Percentiles rank a stretch among this genome's conserved stretches.
Conservation (phyloP, 345 rosid genomes). For the Kernera saxatilis region DNA sequence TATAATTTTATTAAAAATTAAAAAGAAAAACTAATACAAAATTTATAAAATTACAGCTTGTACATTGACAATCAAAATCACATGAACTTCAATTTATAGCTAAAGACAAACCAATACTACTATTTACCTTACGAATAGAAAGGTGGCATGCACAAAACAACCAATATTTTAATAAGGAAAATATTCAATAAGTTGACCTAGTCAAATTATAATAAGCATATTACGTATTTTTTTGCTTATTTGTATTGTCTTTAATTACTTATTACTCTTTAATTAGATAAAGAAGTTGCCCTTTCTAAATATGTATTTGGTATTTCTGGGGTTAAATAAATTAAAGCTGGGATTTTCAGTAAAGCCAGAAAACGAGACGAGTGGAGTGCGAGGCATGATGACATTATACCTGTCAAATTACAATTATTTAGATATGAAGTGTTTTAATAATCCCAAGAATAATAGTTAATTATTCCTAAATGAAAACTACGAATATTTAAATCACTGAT, state of each 20-base stretch:
- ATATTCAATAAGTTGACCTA: conserved; percentile 11
- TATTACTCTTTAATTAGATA: conserved; percentile 1
- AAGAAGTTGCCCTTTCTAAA: conserved; percentile 9
- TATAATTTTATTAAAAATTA: neutral
- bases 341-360: conserved; percentile 26
- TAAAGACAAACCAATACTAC: neutral
- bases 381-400: conserved; percentile 45
- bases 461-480: conserved; percentile 13
- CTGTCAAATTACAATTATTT: conserved; percentile 42
- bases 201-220: conserved; percentile 4
- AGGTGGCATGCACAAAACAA: neutral
- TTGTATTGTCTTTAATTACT: conserved; percentile 10
- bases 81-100: neutral
- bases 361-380: conserved; percentile 42
- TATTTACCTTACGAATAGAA: neutral
- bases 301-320: neutral
- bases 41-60: neutral
- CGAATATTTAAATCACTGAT: conserved; percentile 14
- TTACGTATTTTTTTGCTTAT: conserved; percentile 7
- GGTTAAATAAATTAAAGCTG: conserved; percentile 26
- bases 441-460: conserved; percentile 30
- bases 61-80: neutral
- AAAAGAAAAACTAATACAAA: neutral
- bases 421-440: conserved; percentile 35
- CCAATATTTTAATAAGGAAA: neutral